These are phyloP conservation scores for Friedmanniomyces simplex DNA, from an alignment of 495 filamentous ascomycete species.

Conservation along the genomic window DNA sequence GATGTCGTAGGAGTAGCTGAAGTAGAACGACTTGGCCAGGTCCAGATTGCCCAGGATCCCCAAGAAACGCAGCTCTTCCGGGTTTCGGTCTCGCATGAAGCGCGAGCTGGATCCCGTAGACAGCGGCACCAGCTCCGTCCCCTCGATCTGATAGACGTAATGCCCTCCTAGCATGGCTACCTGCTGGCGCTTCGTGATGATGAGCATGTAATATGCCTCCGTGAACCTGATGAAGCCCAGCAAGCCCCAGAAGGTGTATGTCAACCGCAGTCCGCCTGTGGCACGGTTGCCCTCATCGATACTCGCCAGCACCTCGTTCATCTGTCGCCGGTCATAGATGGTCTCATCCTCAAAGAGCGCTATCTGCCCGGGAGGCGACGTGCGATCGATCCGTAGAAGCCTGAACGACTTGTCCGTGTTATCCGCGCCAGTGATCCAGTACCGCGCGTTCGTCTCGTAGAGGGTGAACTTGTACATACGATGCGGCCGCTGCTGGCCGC, in stretches of 20 bases:
- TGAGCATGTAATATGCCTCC: constrained; percentile 91
- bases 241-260: constrained; percentile 85
- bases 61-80: constrained; percentile 83
- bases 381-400: constrained; percentile 90
- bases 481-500: neutral
- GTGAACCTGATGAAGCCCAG: constrained; percentile 94
- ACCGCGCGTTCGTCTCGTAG: constrained; percentile 86
- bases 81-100: constrained; percentile 67
- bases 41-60: constrained; percentile 85
- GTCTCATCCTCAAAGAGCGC: constrained; percentile 87
- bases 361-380: constrained; percentile 67
- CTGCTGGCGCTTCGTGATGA: constrained; percentile 91
- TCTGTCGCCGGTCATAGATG: constrained; percentile 84
- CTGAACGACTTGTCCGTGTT: constrained; percentile 77
- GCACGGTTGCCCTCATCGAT: constrained; percentile 93
- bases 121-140: constrained; percentile 84
- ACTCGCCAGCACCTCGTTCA: constrained; percentile 81
- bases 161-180: constrained; percentile 94
- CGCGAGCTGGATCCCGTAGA: constrained; percentile 52
- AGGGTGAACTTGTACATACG: constrained; percentile 87
- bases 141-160: constrained; percentile 90
- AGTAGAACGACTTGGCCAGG: constrained; percentile 84
- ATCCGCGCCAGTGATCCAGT: constrained; percentile 88
- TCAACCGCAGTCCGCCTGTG: constrained; percentile 81
- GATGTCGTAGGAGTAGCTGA: constrained; percentile 96